Conservation (phyloP, 345 rosid genomes). For the Sonneratia alba region DNA sequence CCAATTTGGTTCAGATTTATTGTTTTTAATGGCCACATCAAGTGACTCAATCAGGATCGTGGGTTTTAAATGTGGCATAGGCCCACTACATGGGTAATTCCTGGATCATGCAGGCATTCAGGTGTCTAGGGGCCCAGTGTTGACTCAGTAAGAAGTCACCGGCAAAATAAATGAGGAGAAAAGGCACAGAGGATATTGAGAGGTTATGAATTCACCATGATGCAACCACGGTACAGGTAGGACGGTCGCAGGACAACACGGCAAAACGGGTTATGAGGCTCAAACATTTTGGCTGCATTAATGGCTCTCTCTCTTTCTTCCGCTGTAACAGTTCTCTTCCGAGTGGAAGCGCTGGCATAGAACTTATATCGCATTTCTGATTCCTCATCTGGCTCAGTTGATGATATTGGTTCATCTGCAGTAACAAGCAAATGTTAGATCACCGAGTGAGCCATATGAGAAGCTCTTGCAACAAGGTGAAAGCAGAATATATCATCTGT, state of each 20-base stretch:
- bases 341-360: conserved; percentile 19
- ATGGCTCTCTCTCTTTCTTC: conserved; percentile 27
- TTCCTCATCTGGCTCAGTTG: conserved; percentile 7
- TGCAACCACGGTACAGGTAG: conserved; percentile 10
- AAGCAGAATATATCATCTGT: background rate
- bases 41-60: background rate
- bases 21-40: background rate
- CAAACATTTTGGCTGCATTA: conserved; percentile 20
- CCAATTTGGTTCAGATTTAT: background rate
- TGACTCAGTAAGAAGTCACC: background rate
- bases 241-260: conserved; percentile 20
- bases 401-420: conserved; percentile 10
- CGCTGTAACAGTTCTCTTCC: conserved; percentile 17
- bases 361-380: conserved; percentile 14
- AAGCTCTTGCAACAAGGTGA: background rate
- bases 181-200: background rate
- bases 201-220: conserved; percentile 14
- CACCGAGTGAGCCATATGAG: background rate
- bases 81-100: background rate
- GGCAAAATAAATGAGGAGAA: background rate
- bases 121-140: background rate
- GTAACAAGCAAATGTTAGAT: background rate
- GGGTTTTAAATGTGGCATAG: background rate
- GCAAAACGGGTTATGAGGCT: conserved; percentile 32
- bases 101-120: background rate